These are phyloP conservation scores for Echria macrotheca DNA, from an alignment of 495 filamentous ascomycete genomes.

Conservation along the genomic window DNA sequence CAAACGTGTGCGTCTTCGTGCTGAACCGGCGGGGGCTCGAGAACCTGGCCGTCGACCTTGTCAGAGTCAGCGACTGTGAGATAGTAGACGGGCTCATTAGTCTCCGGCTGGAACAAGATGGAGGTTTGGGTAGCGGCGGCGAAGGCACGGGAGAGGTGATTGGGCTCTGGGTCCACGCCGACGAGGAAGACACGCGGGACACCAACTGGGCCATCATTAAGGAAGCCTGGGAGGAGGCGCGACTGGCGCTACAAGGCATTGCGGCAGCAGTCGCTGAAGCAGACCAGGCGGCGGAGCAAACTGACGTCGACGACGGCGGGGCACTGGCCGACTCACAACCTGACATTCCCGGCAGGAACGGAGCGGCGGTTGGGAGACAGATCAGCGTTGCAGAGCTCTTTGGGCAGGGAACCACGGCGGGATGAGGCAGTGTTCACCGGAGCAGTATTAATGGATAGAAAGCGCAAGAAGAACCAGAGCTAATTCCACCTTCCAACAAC, in stretches of 20 bases:
- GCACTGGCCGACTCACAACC: slow-evolving; percentile 3
- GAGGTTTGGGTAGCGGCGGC: slow-evolving; percentile 2
- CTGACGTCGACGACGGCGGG: slow-evolving; percentile 7
- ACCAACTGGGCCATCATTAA: slow-evolving; percentile 32
- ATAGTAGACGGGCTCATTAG: slow-evolving; percentile 36
- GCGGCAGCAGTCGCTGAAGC: slow-evolving; percentile 1
- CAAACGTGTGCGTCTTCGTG: slow-evolving; percentile 37
- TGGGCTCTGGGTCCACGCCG: slow-evolving; percentile 44
- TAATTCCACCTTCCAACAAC: no score
- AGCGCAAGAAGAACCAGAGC: no score
- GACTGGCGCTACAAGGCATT: slow-evolving; percentile 19
- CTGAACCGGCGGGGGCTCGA: slow-evolving; percentile 42
- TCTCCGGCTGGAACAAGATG: slow-evolving; percentile 35
- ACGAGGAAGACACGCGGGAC: slow-evolving; percentile 37
- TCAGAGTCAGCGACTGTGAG: slow-evolving; percentile 36
- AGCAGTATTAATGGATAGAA: background rate
- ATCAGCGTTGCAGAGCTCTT: slow-evolving; percentile 31
- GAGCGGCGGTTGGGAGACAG: slow-evolving; percentile 18
- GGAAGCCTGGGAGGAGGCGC: slow-evolving; percentile 34
- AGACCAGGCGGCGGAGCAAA: slow-evolving; percentile 8
- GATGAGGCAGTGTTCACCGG: background rate
- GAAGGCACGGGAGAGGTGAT: slow-evolving; percentile 29
- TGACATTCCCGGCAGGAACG: background rate
- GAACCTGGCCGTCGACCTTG: slow-evolving; percentile 39
- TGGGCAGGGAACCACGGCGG: slow-evolving; percentile 18